These are phyloP conservation scores for Pythium utonaiense DNA, from an alignment of 352 stramenopile genomes.

Conservation along the genomic window DNA sequence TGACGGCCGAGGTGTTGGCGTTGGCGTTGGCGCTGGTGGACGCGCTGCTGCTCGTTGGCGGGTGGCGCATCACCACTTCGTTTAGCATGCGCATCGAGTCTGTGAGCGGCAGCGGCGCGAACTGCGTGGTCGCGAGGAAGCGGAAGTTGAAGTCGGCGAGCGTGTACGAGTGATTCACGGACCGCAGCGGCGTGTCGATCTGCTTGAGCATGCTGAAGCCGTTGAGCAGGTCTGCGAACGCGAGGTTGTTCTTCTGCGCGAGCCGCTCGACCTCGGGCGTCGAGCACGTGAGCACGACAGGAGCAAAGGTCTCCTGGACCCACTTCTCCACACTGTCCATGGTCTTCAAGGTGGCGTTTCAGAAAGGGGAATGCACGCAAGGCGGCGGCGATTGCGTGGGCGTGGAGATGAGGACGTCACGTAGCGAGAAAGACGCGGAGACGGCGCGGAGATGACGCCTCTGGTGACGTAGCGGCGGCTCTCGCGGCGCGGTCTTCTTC, in stretches of 20 bases:
- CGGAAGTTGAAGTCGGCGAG: slow-evolving; percentile 73
- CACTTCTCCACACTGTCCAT: slow-evolving; percentile 68
- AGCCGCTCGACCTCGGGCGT: slow-evolving; percentile 78
- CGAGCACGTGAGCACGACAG: slow-evolving; percentile 74
- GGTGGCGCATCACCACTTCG: slow-evolving; percentile 52
- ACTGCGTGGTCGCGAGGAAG: slow-evolving; percentile 58
- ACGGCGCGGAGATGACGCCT: background rate
- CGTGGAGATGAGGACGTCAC: background rate
- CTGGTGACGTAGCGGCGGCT: background rate
- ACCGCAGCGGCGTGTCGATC: slow-evolving; percentile 69
- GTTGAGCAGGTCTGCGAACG: slow-evolving; percentile 69
- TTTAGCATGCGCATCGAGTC: slow-evolving; percentile 64
- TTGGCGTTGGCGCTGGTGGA: slow-evolving; percentile 9
- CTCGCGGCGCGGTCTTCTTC: background rate
- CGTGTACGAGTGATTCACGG: slow-evolving; percentile 62
- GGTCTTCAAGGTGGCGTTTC: slow-evolving; percentile 1
- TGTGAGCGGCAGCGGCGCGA: slow-evolving; percentile 37
- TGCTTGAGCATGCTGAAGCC: slow-evolving; percentile 59
- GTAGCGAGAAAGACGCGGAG: background rate
- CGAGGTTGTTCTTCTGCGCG: slow-evolving; percentile 79
- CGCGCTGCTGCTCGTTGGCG: slow-evolving; percentile 22
- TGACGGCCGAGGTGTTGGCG: slow-evolving; percentile 13
- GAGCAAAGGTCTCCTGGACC: slow-evolving; percentile 75
- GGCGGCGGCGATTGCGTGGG: background rate
- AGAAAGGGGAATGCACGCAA: slow-evolving; percentile 8